Percentiles rank a stretch among this genome's conserved stretches.
phyloP scores from a whole-genome alignment of 108 stramenopile genomes.

The Cyclostephanos tholiformis region DNA sequence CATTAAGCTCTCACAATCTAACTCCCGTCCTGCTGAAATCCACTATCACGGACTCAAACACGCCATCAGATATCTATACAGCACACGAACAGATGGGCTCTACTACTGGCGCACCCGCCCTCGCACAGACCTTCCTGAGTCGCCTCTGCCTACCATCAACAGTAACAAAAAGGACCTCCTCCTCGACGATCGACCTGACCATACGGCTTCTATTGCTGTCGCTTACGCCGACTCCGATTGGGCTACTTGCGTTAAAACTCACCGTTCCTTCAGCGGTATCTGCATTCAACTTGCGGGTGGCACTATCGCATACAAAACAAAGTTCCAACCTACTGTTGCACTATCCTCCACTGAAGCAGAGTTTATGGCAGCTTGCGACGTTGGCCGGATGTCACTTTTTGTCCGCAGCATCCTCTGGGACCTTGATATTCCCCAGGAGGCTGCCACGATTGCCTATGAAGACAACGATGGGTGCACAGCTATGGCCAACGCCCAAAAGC shows the following conservation, averaged over 20 bases:
- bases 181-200: not conserved
- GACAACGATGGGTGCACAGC: not conserved
- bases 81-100: conserved; percentile 7
- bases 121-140: conserved; percentile 5
- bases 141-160: conserved; percentile 5
- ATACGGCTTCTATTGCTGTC: not conserved
- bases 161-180: not conserved
- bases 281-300: conserved; percentile 10
- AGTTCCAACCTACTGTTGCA: not conserved
- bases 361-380: conserved; percentile 17
- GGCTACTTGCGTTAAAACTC: too few relatives aligned
- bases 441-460: too few relatives aligned
- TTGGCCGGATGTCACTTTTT: conserved; percentile 33
- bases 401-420: conserved; percentile 42
- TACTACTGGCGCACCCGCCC: conserved; percentile 24
- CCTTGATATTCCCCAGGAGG: conserved; percentile 19
- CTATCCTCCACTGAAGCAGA: too few relatives aligned
- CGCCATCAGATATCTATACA: conserved; percentile 2
- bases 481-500: conserved; percentile 21
- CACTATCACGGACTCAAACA: conserved; percentile 12
- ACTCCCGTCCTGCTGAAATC: conserved; percentile 8
- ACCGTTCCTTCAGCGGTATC: conserved; percentile 21
- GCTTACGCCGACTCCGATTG: too few relatives aligned
- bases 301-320: too few relatives aligned
- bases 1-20: too few relatives aligned